phyloP scores from a whole-genome alignment of 345 rosid species.

The Eucalyptus camaldulensis region DNA sequence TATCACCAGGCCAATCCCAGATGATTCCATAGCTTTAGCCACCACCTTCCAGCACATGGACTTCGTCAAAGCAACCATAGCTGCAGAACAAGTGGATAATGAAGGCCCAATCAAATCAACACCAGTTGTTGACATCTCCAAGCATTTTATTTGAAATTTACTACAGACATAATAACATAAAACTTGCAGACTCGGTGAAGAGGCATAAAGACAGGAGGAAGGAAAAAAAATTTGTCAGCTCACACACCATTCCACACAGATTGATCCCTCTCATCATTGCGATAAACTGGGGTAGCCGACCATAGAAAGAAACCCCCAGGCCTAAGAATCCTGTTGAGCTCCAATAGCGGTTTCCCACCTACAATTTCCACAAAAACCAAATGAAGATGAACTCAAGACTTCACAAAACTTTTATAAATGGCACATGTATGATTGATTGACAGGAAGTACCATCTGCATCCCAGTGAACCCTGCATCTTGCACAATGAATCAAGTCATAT shows the following conservation, averaged over 20 bases:
- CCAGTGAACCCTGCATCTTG: conserved; percentile 96
- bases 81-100: conserved; percentile 26
- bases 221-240: neutral
- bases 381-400: neutral
- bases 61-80: conserved; percentile 57
- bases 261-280: conserved; percentile 47
- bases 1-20: conserved; percentile 75
- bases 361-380: conserved; percentile 4
- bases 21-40: conserved; percentile 41
- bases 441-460: conserved; percentile 60
- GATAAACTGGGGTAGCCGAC: conserved; percentile 95
- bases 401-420: neutral
- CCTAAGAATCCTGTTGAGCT: conserved; percentile 84
- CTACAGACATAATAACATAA: neutral
- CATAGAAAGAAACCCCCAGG: conserved; percentile 94
- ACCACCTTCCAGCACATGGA: conserved; percentile 83
- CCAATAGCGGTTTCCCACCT: conserved; percentile 93
- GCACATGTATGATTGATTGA: neutral
- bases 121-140: neutral
- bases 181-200: neutral
- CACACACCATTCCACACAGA: conserved; percentile 55
- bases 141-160: neutral
- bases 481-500: conserved; percentile 86
- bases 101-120: neutral
- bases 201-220: neutral